phyloP scores from a whole-genome alignment of 192 early-diverging fungal species.

The Coemansia sp. region DNA sequence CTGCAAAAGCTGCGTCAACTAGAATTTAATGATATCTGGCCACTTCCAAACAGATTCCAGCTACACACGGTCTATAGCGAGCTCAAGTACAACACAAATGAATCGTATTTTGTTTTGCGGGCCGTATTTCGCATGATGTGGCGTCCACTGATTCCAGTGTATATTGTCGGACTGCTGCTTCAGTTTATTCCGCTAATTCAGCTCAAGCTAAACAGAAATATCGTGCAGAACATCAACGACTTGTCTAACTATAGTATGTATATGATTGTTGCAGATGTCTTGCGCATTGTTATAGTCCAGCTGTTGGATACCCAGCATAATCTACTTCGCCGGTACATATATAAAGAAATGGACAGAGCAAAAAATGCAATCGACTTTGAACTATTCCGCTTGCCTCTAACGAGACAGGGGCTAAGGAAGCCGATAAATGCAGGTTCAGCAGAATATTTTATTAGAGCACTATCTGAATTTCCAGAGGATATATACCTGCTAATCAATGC shows the following conservation, averaged over 20 bases:
- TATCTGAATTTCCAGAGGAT: neutral
- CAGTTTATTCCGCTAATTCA: neutral
- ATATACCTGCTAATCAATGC: neutral
- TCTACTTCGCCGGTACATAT: neutral
- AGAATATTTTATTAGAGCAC: neutral
- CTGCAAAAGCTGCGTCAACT: conserved; percentile 8
- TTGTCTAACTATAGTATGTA: conserved; percentile 12
- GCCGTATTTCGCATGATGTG: conserved; percentile 32
- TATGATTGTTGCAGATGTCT: conserved; percentile 4
- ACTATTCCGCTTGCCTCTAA: conserved; percentile 26
- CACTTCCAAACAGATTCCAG: neutral
- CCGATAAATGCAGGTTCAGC: neutral
- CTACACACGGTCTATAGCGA: neutral
- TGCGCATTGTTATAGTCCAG: neutral
- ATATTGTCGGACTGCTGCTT: conserved; percentile 6
- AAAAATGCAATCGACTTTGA: conserved; percentile 21
- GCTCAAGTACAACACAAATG: conserved; percentile 29
- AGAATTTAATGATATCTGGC: conserved; percentile 15
- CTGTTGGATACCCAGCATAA: neutral
- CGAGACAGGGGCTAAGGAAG: conserved; percentile 5
- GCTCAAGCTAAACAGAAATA: neutral
- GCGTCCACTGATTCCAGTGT: conserved; percentile 29
- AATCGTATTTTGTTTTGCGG: conserved; percentile 29
- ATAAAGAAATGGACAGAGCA: neutral
- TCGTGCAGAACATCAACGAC: conserved; percentile 21